Evolutionary conservation across 164 flowering plant species (phyloP).

Genomic region (Piper longum): DNA sequence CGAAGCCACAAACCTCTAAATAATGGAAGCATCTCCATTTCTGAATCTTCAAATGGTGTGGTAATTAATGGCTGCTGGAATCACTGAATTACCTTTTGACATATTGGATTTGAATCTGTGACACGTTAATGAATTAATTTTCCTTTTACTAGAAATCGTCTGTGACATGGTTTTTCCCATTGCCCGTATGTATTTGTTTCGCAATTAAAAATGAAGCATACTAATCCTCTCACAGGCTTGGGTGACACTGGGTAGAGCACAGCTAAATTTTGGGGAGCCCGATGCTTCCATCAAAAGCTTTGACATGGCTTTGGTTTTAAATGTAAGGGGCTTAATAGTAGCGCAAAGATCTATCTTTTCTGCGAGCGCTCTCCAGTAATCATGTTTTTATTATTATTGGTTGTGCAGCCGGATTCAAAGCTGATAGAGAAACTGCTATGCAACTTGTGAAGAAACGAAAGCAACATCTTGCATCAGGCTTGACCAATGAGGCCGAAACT

Average conservation of each 20-base stretch:
- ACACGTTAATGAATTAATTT: too few species aligned
- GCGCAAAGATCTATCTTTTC: neutral
- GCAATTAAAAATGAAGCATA: neutral
- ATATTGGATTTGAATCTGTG: too few species aligned
- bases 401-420: slow-evolving; percentile 55
- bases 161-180: too few species aligned
- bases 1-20: too few species aligned
- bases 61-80: too few species aligned
- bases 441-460: slow-evolving; percentile 57
- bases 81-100: too few species aligned
- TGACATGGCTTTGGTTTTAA: slow-evolving; percentile 57
- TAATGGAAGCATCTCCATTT: too few species aligned
- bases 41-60: too few species aligned
- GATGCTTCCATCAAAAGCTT: slow-evolving; percentile 68
- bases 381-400: neutral
- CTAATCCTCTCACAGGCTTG: slow-evolving; percentile 41
- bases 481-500: slow-evolving; percentile 19
- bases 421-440: slow-evolving; percentile 44
- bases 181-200: neutral
- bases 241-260: slow-evolving; percentile 87
- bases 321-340: slow-evolving; percentile 23
- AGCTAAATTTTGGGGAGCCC: slow-evolving; percentile 85
- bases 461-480: slow-evolving; percentile 52
- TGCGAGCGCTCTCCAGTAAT: neutral
- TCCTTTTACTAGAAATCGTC: too few species aligned